A percentile compares a stretch with the other conserved stretches of the same genome.
Evolutionary conservation across 2,329 filamentous ascomycete species (phyloP).

Genomic region (Teratosphaeria zuluensis): DNA sequence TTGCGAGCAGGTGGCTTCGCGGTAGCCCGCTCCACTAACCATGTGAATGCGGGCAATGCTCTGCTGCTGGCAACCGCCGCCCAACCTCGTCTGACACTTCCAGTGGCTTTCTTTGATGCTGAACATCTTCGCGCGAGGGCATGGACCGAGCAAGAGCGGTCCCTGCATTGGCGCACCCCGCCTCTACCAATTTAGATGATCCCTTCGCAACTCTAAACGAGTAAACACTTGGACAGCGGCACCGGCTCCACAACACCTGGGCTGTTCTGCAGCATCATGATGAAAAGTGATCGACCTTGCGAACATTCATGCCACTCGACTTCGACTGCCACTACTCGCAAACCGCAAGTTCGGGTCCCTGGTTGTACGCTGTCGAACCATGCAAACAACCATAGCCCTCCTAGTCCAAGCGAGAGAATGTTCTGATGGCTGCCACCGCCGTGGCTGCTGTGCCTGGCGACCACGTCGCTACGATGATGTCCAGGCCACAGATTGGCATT

Average conservation of each 20-base stretch:
- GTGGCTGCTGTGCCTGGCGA: slow-evolving; percentile 1
- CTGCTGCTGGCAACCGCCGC: background rate
- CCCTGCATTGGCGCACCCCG: background rate
- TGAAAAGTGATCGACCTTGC: background rate
- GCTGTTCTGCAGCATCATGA: background rate
- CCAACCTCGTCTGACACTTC: background rate
- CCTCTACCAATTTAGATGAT: background rate
- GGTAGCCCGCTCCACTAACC: no score
- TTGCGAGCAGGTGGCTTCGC: background rate
- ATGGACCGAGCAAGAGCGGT: background rate
- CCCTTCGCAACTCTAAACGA: background rate
- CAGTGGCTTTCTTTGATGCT: background rate
- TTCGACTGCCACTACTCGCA: background rate
- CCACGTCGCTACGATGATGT: slow-evolving; percentile 39
- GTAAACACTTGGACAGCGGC: background rate
- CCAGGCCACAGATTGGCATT: slow-evolving; percentile 70
- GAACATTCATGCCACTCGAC: background rate
- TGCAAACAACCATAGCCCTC: background rate
- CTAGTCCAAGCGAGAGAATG: background rate
- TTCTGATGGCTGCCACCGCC: slow-evolving; percentile 4
- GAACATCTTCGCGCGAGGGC: background rate
- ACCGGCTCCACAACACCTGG: slow-evolving; percentile 5
- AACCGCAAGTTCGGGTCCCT: background rate
- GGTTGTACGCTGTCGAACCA: background rate
- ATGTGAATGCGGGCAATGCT: no score